Percentiles rank a stretch among this genome's conserved stretches.
Conservation (phyloP, 164 flowering plant genomes). For the Nelumbo lutea region DNA sequence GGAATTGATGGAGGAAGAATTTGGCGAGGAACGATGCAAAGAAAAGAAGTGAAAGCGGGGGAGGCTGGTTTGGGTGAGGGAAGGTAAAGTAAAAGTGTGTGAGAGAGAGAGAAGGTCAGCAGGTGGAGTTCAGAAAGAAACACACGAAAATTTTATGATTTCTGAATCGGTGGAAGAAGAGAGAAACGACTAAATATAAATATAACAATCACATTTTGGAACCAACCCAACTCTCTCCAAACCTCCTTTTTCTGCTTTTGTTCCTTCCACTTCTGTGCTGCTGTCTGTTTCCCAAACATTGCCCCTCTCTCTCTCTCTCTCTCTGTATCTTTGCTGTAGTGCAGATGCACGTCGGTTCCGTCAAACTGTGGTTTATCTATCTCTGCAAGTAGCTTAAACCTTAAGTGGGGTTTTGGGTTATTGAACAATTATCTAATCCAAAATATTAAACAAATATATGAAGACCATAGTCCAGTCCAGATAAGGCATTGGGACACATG, state of each 20-base stretch:
- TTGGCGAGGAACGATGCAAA: conserved; percentile 3
- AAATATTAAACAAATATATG: too few relatives aligned
- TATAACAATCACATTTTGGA: background rate
- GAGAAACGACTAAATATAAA: background rate
- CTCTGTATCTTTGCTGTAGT: too few relatives aligned
- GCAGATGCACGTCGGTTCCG: too few relatives aligned
- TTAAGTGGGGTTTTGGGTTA: too few relatives aligned
- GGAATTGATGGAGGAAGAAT: background rate
- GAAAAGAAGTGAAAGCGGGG: conserved; percentile 8
- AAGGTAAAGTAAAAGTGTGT: conserved; percentile 5
- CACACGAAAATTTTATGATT: conserved; percentile 11
- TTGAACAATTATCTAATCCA: too few relatives aligned
- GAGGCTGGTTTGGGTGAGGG: background rate
- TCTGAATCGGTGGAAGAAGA: conserved; percentile 1
- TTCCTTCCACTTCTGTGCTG: too few relatives aligned
- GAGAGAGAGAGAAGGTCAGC: conserved; percentile 13
- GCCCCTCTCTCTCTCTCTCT: too few relatives aligned
- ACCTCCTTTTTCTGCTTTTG: conserved; percentile 10
- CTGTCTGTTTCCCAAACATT: too few relatives aligned
- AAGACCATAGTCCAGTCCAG: too few relatives aligned
- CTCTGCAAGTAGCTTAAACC: too few relatives aligned
- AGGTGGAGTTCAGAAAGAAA: conserved; percentile 18
- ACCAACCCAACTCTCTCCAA: conserved; percentile 6
- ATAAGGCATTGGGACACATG: too few relatives aligned
- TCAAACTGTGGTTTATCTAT: too few relatives aligned